A percentile compares a stretch with the other conserved stretches of the same genome.
Conservation (phyloP, 2,329 filamentous ascomycete species). For the Calonectria pseudoturangicola region DNA sequence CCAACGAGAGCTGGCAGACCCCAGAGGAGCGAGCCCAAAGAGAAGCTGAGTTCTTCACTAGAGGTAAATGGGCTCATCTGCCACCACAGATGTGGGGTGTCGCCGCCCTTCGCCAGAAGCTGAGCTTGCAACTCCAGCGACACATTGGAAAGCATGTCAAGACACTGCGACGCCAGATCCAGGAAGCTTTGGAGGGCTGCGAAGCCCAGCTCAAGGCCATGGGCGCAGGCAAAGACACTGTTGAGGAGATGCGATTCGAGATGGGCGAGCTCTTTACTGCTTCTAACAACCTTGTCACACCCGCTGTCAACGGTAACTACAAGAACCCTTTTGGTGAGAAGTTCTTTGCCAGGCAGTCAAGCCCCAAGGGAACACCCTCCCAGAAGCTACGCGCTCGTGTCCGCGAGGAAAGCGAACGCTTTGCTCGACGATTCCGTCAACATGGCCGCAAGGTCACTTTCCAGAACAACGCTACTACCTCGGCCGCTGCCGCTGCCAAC, state of each 20-base stretch:
- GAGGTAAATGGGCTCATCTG: constrained; percentile 69
- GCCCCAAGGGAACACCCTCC: constrained; percentile 69
- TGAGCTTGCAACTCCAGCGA: constrained; percentile 69
- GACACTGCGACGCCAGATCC: constrained; percentile 69
- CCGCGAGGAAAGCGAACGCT: constrained; percentile 71
- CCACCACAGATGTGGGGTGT: constrained; percentile 69
- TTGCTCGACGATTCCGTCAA: constrained; percentile 68
- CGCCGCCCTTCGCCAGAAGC: constrained; percentile 66
- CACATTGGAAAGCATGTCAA: constrained; percentile 73
- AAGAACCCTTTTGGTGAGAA: constrained; percentile 72
- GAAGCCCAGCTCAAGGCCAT: constrained; percentile 70
- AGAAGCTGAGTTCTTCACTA: constrained; percentile 70
- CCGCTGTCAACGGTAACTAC: constrained; percentile 73
- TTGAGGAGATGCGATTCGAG: constrained; percentile 72
- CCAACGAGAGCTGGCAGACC: constrained; percentile 66
- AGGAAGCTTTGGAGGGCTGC: constrained; percentile 69
- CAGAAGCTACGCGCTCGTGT: constrained; percentile 71
- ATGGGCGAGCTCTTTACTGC: constrained; percentile 72
- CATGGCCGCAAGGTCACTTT: constrained; percentile 71
- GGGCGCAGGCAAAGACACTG: constrained; percentile 70
- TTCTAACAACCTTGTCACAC: constrained; percentile 72
- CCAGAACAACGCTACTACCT: constrained; percentile 49
- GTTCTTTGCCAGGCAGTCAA: constrained; percentile 70
- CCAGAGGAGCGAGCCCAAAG: constrained; percentile 63
- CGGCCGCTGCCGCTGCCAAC: constrained; percentile 44